Evolutionary conservation across 495 filamentous ascomycete species (phyloP).

Genomic region (Penicillium bovifimosum): DNA sequence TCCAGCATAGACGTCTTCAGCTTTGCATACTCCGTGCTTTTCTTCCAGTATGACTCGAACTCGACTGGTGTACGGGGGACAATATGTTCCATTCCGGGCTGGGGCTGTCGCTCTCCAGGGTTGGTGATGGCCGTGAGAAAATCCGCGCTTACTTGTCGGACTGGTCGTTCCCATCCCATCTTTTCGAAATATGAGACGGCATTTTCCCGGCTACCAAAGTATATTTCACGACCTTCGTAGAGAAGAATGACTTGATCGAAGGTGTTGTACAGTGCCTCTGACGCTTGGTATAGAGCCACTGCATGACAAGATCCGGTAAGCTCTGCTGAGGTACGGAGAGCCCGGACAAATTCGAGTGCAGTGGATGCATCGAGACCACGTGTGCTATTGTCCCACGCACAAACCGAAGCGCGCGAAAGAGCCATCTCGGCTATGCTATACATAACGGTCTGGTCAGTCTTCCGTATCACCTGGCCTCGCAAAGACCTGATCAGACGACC

Average conservation of each 20-base stretch:
- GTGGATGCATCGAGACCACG: constrained; percentile 80
- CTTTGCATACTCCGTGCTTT: constrained; percentile 44
- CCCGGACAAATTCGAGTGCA: constrained; percentile 66
- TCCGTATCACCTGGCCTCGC: background rate
- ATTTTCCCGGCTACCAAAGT: constrained; percentile 53
- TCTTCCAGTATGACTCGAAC: constrained; percentile 58
- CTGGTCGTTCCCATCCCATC: constrained; percentile 56
- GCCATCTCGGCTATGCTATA: constrained; percentile 51
- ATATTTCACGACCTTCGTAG: constrained; percentile 64
- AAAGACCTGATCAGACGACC: background rate
- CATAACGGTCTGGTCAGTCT: background rate
- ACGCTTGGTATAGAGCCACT: constrained; percentile 80
- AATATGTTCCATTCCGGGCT: constrained; percentile 54
- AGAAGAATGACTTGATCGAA: constrained; percentile 60
- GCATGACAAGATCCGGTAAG: constrained; percentile 70
- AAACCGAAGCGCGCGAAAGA: constrained; percentile 64
- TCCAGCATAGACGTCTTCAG: constrained; percentile 46
- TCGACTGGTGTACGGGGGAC: constrained; percentile 68
- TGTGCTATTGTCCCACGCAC: constrained; percentile 82
- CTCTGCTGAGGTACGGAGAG: constrained; percentile 66
- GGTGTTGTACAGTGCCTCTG: constrained; percentile 70
- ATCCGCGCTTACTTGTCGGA: constrained; percentile 59
- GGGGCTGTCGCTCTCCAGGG: constrained; percentile 54
- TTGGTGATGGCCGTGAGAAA: constrained; percentile 72
- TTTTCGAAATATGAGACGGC: constrained; percentile 58